These are phyloP conservation scores for Coleophoma cylindrospora DNA, from an alignment of 2,329 filamentous ascomycete genomes.

Conservation along the genomic window DNA sequence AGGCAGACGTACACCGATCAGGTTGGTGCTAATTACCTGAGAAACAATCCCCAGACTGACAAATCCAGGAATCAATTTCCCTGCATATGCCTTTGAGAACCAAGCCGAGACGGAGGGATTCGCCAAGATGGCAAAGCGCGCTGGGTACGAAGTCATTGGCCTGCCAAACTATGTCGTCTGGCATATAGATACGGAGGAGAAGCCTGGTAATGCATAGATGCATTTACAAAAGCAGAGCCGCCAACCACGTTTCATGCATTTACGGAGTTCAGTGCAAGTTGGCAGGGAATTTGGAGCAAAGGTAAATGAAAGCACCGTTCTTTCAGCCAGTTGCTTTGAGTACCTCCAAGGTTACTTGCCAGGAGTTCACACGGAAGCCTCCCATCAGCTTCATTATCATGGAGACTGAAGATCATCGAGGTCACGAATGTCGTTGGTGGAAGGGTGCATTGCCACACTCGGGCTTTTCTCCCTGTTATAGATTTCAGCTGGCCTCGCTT, in stretches of 20 bases:
- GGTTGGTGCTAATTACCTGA: conserved; percentile 45
- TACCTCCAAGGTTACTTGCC: background rate
- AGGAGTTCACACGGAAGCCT: background rate
- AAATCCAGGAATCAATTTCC: conserved; percentile 85
- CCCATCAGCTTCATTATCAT: too few relatives aligned
- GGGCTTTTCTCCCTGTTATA: too few relatives aligned
- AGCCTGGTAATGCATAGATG: conserved; percentile 63
- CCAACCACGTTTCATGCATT: conserved; percentile 24
- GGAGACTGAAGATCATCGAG: background rate
- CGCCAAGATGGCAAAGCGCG: conserved; percentile 96
- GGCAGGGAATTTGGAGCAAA: conserved; percentile 8
- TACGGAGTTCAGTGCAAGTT: conserved; percentile 23
- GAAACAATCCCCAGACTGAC: conserved; percentile 17
- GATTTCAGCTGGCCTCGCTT: too few relatives aligned
- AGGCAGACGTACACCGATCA: conserved; percentile 94
- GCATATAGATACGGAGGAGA: conserved; percentile 97
- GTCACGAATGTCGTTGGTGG: background rate
- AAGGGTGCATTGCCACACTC: background rate
- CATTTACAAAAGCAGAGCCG: conserved; percentile 10
- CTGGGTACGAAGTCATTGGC: conserved; percentile 87
- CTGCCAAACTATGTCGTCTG: conserved; percentile 97
- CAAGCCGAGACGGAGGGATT: conserved; percentile 99
- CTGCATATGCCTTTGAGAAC: conserved; percentile 94
- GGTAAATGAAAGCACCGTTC: background rate
- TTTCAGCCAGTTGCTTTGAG: background rate